phyloP scores from a whole-genome alignment of 345 rosid genomes.

The Arabis alpina region DNA sequence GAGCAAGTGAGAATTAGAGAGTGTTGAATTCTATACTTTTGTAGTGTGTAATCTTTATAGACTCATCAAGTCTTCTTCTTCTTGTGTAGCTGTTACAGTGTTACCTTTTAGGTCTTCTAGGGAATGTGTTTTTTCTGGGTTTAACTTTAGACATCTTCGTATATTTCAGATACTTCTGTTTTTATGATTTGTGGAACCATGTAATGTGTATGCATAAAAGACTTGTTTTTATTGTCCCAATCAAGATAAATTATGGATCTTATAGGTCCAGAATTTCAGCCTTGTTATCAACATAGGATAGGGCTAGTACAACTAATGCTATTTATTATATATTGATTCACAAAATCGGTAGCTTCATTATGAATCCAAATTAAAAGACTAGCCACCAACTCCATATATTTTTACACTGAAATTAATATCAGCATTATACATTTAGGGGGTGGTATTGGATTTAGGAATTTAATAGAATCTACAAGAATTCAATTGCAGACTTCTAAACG shows the following conservation, averaged over 20 bases:
- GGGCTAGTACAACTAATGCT: slow-evolving; percentile 24
- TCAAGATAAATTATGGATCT: too few species aligned
- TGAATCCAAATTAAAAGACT: neutral
- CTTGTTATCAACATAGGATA: slow-evolving; percentile 6
- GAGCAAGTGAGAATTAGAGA: neutral
- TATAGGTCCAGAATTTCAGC: too few species aligned
- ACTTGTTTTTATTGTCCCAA: too few species aligned
- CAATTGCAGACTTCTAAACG: too few species aligned
- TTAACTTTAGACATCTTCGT: slow-evolving; percentile 3
- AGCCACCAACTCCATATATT: slow-evolving; percentile 31
- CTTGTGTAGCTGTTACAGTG: slow-evolving; percentile 33
- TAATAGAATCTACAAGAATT: too few species aligned
- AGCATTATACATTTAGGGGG: neutral
- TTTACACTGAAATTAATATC: slow-evolving; percentile 8
- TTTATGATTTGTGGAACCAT: neutral
- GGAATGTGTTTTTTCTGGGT: neutral
- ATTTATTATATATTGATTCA: neutral
- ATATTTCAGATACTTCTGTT: slow-evolving; percentile 17
- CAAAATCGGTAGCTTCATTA: neutral
- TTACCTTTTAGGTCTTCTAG: slow-evolving; percentile 2
- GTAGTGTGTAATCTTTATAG: slow-evolving; percentile 39
- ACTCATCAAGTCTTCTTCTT: slow-evolving; percentile 1
- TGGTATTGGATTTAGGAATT: too few species aligned
- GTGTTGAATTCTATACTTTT: slow-evolving; percentile 14
- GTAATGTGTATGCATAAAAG: too few species aligned